Evolutionary conservation across 805 yeast species (phyloP).

Genomic region (Wickerhamomyces canadensis): DNA sequence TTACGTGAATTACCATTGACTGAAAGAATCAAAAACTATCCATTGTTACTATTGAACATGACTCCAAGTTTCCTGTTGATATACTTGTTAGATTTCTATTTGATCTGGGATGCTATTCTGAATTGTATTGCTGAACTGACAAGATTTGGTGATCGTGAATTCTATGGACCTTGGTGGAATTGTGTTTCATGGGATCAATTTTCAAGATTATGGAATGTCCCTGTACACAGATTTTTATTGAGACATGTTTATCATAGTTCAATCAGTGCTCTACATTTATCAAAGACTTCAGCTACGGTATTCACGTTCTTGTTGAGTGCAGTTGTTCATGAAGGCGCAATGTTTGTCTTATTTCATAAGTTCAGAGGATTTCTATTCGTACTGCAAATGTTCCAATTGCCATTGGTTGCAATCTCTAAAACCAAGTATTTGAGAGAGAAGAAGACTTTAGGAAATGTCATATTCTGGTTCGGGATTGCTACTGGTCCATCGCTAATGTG

Average conservation of each 20-base stretch:
- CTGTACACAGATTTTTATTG: constrained; percentile 83
- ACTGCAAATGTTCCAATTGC: constrained; percentile 86
- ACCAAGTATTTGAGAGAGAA: constrained; percentile 50
- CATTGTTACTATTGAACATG: constrained; percentile 60
- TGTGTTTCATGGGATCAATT: constrained; percentile 90
- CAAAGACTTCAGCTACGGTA: constrained; percentile 64
- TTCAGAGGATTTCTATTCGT: constrained; percentile 74
- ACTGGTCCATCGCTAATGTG: constrained; percentile 88
- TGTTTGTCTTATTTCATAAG: constrained; percentile 80
- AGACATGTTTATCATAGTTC: constrained; percentile 94
- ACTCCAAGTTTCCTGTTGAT: constrained; percentile 75
- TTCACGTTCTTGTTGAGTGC: constrained; percentile 78
- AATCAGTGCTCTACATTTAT: constrained; percentile 66
- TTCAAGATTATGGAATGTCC: constrained; percentile 90
- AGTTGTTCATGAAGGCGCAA: constrained; percentile 82
- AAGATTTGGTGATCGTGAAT: constrained; percentile 81
- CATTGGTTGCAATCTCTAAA: constrained; percentile 61
- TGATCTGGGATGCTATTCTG: constrained; percentile 93
- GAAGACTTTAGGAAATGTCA: constrained; percentile 64
- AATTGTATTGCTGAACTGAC: constrained; percentile 89
- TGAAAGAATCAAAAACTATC: constrained; percentile 42
- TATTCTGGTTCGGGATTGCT: constrained; percentile 90
- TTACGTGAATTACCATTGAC: constrained; percentile 44
- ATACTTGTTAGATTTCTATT: constrained; percentile 73
- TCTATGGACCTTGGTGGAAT: constrained; percentile 98